phyloP scores from a whole-genome alignment of 2,329 filamentous ascomycete genomes.

The Phialophora verrucosa region DNA sequence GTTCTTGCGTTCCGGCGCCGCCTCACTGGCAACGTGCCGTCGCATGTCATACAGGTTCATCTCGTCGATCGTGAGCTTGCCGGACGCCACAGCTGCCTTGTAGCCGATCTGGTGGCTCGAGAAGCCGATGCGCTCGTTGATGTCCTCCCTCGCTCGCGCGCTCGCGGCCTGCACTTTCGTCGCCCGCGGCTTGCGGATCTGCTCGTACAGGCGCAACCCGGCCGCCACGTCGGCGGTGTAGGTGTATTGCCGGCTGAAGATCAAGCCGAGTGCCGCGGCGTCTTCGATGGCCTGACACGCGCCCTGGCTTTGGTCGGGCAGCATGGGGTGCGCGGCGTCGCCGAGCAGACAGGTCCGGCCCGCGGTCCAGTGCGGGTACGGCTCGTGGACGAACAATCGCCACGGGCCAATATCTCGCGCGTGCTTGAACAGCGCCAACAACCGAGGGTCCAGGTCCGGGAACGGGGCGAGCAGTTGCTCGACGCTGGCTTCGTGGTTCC shows the following conservation, averaged over 20 bases:
- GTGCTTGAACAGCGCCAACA: conserved; percentile 28
- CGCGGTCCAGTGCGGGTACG: conserved; percentile 39
- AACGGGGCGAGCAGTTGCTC: conserved; percentile 31
- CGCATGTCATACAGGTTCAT: conserved; percentile 60
- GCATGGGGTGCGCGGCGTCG: conserved; percentile 46
- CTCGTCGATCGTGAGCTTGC: conserved; percentile 70
- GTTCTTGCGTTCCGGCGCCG: conserved; percentile 7
- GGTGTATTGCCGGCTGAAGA: conserved; percentile 42
- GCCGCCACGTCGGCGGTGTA: conserved; percentile 36
- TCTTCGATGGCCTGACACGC: conserved; percentile 52
- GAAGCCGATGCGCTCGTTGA: conserved; percentile 30
- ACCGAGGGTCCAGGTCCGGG: conserved; percentile 27
- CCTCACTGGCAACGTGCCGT: conserved; percentile 11
- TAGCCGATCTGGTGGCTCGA: conserved; percentile 49
- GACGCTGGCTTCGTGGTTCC: conserved; percentile 27
- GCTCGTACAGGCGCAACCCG: conserved; percentile 42
- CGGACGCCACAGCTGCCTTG: conserved; percentile 65
- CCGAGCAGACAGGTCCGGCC: conserved; percentile 42
- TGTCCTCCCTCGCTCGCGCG: conserved; percentile 25
- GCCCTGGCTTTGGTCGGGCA: conserved; percentile 45
- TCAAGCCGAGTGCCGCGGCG: conserved; percentile 47
- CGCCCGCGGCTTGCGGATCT: conserved; percentile 42
- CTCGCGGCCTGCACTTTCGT: conserved; percentile 44
- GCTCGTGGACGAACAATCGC: conserved; percentile 34
- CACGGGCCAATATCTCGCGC: conserved; percentile 35